A percentile compares a stretch with the other conserved stretches of the same genome.
These are phyloP conservation scores for Teunomyces aglyptinius DNA, from an alignment of 805 yeast species.

Conservation along the genomic window DNA sequence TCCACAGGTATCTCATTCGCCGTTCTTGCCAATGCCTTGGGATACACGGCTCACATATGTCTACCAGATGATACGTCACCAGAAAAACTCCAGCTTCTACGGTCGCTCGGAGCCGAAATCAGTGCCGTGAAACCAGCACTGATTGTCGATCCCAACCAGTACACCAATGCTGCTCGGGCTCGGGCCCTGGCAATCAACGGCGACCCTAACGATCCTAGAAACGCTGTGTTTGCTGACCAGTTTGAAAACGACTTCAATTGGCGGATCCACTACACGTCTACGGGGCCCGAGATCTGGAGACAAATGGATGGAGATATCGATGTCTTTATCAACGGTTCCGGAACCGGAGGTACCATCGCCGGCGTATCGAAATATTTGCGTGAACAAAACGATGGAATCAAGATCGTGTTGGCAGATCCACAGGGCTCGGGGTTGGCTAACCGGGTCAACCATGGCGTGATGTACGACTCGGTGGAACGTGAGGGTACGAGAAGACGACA, in stretches of 20 bases:
- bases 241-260: conserved; percentile 93
- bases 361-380: conserved; percentile 37
- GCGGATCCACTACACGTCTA: conserved; percentile 74
- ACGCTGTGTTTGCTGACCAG: conserved; percentile 90
- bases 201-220: conserved; percentile 34
- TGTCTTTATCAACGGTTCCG: conserved; percentile 85
- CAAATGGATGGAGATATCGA: conserved; percentile 70
- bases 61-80: conserved; percentile 89
- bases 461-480: conserved; percentile 84
- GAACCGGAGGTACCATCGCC: conserved; percentile 63
- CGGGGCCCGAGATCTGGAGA: conserved; percentile 89
- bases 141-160: conserved; percentile 89
- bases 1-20: conserved; percentile 96
- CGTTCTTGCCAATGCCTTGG: conserved; percentile 81
- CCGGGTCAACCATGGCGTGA: conserved; percentile 83
- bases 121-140: conserved; percentile 92
- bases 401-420: conserved; percentile 82
- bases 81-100: conserved; percentile 74
- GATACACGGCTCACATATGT: conserved; percentile 90
- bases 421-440: conserved; percentile 93
- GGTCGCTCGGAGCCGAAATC: conserved; percentile 74
- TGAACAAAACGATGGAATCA: conserved; percentile 40
- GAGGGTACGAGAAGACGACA: conserved; percentile 95
- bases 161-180: conserved; percentile 80
- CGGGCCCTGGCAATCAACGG: conserved; percentile 55